A percentile compares a stretch with the other conserved stretches of the same genome.
phyloP scores from a whole-genome alignment of 352 stramenopile genomes.

The Globisporangium irregulare region DNA sequence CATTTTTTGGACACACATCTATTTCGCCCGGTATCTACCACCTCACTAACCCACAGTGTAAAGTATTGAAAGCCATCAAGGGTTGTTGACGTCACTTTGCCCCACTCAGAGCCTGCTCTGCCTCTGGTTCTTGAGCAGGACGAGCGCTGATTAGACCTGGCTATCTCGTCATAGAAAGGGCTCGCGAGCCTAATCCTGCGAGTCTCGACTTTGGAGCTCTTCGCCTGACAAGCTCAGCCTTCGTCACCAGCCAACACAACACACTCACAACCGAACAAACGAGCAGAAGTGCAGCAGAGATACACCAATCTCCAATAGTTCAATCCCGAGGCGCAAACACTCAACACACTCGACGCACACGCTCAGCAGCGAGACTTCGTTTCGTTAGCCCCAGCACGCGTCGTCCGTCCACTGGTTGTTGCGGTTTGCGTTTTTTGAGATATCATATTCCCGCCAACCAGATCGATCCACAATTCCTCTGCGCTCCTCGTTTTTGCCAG shows the following conservation, averaged over 20 bases:
- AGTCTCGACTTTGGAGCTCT: neutral
- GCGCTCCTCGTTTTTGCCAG: neutral
- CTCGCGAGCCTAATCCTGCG: neutral
- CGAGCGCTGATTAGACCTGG: neutral
- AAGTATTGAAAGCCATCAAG: neutral
- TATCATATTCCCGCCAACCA: constrained; percentile 10
- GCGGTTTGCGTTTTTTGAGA: constrained; percentile 3
- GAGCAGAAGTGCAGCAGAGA: neutral
- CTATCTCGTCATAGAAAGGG: neutral
- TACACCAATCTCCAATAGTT: neutral
- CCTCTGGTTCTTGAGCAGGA: neutral
- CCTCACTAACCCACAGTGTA: neutral
- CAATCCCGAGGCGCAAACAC: neutral
- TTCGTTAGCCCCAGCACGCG: neutral
- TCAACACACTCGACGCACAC: neutral
- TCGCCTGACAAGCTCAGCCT: neutral
- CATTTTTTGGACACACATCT: neutral
- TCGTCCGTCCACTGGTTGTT: neutral
- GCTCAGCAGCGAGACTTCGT: neutral
- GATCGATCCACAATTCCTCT: neutral
- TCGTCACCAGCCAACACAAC: neutral
- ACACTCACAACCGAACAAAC: neutral
- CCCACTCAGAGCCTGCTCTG: neutral
- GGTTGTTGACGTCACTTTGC: neutral
- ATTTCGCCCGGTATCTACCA: neutral